Conservation (phyloP, 1,284 basidiomycete genomes). For the Malassezia japonica region DNA sequence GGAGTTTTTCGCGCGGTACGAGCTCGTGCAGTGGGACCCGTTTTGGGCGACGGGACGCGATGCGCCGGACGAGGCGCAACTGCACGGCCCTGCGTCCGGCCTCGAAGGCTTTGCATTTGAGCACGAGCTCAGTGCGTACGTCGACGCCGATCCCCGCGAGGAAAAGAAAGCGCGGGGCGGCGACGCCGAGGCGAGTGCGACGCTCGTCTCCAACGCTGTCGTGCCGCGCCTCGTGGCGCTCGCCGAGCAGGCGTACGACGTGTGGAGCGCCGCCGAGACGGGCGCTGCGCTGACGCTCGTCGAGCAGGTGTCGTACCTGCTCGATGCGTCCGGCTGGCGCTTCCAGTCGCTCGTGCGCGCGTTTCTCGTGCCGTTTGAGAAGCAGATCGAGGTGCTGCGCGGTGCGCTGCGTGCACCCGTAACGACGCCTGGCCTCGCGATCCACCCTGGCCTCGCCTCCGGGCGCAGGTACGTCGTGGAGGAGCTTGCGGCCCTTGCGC, state of each 20-base stretch:
- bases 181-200: constrained; percentile 30
- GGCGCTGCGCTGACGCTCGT: constrained; percentile 18
- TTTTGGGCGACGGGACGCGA: constrained; percentile 4
- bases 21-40: constrained; percentile 26
- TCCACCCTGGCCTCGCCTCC: constrained; percentile 6
- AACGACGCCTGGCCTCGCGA: neutral
- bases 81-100: neutral
- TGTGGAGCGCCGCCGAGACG: constrained; percentile 23
- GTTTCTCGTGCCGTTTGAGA: constrained; percentile 1
- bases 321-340: constrained; percentile 19
- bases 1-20: constrained; percentile 37
- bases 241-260: constrained; percentile 20
- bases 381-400: neutral
- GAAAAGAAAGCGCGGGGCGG: constrained; percentile 18
- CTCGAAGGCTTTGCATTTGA: constrained; percentile 16
- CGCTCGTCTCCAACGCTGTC: constrained; percentile 25
- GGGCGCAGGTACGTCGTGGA: neutral
- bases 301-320: constrained; percentile 20
- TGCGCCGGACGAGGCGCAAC: neutral
- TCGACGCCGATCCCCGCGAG: neutral
- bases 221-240: constrained; percentile 20
- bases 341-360: constrained; percentile 17
- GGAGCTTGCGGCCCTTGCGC: neutral
- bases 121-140: constrained; percentile 5
- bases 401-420: neutral